Evolutionary conservation across 116 monocot species (phyloP).

Genomic region (Thalassia testudinum): DNA sequence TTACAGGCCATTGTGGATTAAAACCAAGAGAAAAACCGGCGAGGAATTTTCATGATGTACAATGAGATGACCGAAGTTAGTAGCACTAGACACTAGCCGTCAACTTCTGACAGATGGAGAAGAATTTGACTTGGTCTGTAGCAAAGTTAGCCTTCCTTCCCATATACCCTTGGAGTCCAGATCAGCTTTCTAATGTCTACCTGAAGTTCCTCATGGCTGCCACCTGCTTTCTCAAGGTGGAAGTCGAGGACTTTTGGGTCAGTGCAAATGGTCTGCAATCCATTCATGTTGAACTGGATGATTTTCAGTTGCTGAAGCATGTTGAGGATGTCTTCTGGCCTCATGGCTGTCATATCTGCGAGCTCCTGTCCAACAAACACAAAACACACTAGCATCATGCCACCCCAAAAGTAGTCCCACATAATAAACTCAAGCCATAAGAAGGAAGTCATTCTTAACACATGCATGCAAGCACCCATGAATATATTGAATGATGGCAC

Average conservation of each 20-base stretch:
- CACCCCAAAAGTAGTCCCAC: no score
- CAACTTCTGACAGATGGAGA: no score
- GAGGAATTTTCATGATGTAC: no score
- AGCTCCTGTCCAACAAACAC: constrained; percentile 37
- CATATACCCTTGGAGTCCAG: constrained; percentile 23
- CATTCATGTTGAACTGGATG: constrained; percentile 63
- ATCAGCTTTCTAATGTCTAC: constrained; percentile 60
- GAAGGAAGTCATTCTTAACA: no score
- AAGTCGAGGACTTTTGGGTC: constrained; percentile 64
- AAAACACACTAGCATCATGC: no score
- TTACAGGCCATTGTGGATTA: no score
- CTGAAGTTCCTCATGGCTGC: constrained; percentile 41
- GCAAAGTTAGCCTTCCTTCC: background rate
- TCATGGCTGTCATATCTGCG: constrained; percentile 69
- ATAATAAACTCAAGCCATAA: no score
- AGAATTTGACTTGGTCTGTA: background rate
- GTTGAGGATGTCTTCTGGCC: constrained; percentile 42
- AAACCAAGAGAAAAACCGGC: no score
- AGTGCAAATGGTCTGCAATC: constrained; percentile 51
- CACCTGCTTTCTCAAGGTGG: constrained; percentile 66
- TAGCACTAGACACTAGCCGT: no score
- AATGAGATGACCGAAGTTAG: no score
- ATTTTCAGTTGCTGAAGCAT: constrained; percentile 51
- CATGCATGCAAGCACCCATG: no score
- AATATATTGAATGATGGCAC: no score